A percentile compares a stretch with the other conserved stretches of the same genome.
phyloP scores from a whole-genome alignment of 768 basidiomycete species.

The Xerocomus spinulosus region DNA sequence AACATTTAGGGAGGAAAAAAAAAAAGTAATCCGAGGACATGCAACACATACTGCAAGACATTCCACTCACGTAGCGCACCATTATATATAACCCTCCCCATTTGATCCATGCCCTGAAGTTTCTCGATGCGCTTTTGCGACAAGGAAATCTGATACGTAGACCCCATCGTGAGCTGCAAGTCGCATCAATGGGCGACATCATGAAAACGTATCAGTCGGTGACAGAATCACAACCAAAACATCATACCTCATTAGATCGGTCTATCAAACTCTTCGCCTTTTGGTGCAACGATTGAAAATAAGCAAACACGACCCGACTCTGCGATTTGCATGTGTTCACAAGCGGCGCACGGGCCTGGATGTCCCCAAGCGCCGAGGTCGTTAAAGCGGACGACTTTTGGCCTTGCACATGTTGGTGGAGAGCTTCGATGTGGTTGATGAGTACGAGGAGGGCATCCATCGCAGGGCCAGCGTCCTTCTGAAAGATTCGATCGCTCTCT shows the following conservation, averaged over 20 bases:
- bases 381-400: neutral
- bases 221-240: too few relatives aligned
- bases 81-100: too few relatives aligned
- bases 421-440: conserved; percentile 5
- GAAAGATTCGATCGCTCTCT: conserved; percentile 1
- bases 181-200: too few relatives aligned
- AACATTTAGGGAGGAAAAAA: neutral
- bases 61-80: too few relatives aligned
- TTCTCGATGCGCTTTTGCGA: too few relatives aligned
- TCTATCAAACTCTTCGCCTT: conserved; percentile 6
- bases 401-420: conserved; percentile 1
- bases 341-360: neutral
- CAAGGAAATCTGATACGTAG: too few relatives aligned
- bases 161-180: too few relatives aligned
- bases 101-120: too few relatives aligned
- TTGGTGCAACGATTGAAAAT: conserved; percentile 7
- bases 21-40: too few relatives aligned
- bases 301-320: conserved; percentile 3
- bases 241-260: conserved; percentile 6
- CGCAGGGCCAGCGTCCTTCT: conserved; percentile 1
- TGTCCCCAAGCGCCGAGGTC: neutral
- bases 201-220: too few relatives aligned
- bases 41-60: too few relatives aligned
- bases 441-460: conserved; percentile 5
- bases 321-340: conserved; percentile 4